A percentile compares a stretch with the other conserved stretches of the same genome.
phyloP scores from a whole-genome alignment of 176 grass and related monocot species.

The Zizania latifolia region DNA sequence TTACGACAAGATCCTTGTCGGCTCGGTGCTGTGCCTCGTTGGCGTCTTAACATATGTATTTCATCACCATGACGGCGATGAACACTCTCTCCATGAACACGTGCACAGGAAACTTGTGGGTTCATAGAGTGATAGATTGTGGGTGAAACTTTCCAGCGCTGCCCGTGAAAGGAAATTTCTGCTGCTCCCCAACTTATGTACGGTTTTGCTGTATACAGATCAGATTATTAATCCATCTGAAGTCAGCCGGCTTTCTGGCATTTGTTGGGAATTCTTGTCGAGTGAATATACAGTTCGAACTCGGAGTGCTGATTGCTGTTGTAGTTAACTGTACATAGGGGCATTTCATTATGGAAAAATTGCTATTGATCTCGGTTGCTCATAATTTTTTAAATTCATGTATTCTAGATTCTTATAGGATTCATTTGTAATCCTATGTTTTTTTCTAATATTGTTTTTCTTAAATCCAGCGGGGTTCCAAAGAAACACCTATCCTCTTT shows the following conservation, averaged over 20 bases:
- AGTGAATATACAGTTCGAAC: slow-evolving; percentile 14
- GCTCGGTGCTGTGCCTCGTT: slow-evolving; percentile 71
- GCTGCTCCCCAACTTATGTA: slow-evolving; percentile 11
- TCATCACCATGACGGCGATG: slow-evolving; percentile 68
- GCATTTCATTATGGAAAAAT: too few species aligned
- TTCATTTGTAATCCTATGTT: too few species aligned
- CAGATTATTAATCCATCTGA: not conserved
- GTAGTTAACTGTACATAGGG: not conserved
- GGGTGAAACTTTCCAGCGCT: not conserved
- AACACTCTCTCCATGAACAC: slow-evolving; percentile 44
- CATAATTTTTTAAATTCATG: too few species aligned
- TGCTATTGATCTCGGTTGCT: too few species aligned
- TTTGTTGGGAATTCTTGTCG: not conserved
- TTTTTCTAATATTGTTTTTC: too few species aligned
- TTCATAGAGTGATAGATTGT: slow-evolving; percentile 30
- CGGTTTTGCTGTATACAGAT: slow-evolving; percentile 7
- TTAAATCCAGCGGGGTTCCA: too few species aligned
- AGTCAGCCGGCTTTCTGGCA: not conserved
- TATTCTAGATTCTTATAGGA: too few species aligned
- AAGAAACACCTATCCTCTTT: too few species aligned
- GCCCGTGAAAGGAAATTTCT: not conserved
- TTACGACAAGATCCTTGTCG: slow-evolving; percentile 88
- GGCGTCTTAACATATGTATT: slow-evolving; percentile 78
- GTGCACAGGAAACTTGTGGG: slow-evolving; percentile 60
- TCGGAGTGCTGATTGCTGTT: not conserved